Percentiles rank a stretch among this genome's conserved stretches.
Evolutionary conservation across 192 early-diverging fungal species (phyloP).

Genomic region (Umbelopsis ramanniana): DNA sequence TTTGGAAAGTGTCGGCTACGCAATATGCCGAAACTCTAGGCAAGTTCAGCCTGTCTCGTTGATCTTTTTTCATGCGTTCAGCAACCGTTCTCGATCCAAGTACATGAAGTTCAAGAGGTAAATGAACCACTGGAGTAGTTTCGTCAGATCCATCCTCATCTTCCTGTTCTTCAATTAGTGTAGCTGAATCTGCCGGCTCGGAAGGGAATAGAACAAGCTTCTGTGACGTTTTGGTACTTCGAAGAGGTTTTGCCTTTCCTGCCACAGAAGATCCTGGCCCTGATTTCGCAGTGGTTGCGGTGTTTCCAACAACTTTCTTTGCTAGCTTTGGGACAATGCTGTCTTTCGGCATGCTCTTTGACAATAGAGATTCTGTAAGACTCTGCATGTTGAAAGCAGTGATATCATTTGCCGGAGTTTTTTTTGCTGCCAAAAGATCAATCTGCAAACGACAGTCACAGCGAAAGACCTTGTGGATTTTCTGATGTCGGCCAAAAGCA

Average conservation of each 20-base stretch:
- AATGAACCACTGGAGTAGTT: slow-evolving; percentile 38
- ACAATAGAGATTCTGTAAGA: slow-evolving; percentile 6
- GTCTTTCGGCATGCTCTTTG: slow-evolving; percentile 6
- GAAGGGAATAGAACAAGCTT: slow-evolving; percentile 85
- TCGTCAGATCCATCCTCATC: slow-evolving; percentile 34
- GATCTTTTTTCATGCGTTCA: slow-evolving; percentile 58
- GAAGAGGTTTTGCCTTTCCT: slow-evolving; percentile 56
- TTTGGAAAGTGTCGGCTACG: slow-evolving; percentile 65
- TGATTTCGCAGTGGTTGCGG: neutral
- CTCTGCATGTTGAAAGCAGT: slow-evolving; percentile 8
- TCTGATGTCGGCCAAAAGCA: too few relatives aligned
- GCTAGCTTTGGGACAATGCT: slow-evolving; percentile 3
- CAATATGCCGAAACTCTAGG: slow-evolving; percentile 80
- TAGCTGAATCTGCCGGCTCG: neutral
- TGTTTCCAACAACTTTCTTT: slow-evolving; percentile 1
- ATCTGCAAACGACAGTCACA: neutral
- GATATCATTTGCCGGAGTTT: neutral
- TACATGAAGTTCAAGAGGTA: slow-evolving; percentile 13
- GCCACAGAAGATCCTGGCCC: neutral
- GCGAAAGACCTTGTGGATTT: too few relatives aligned
- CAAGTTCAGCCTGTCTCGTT: slow-evolving; percentile 46
- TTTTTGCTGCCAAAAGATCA: neutral
- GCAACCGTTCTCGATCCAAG: slow-evolving; percentile 50
- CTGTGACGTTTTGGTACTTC: slow-evolving; percentile 90
- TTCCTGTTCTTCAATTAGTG: neutral